Evolutionary conservation across 805 yeast genomes (phyloP).

Genomic region (Zygosaccharomyces lentus): DNA sequence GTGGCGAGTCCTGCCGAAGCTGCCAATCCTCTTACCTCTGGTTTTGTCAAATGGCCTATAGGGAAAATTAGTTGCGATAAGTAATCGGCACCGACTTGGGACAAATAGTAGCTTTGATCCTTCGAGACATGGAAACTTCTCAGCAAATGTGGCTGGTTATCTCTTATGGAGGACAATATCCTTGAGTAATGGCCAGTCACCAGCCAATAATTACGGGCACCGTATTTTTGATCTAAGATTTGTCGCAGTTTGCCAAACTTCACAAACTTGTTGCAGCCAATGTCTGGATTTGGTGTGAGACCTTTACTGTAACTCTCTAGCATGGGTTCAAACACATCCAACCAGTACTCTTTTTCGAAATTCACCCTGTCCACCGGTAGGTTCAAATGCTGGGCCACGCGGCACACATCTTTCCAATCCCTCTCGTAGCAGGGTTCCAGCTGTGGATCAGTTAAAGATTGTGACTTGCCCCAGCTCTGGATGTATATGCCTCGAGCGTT

Average conservation of each 20-base stretch:
- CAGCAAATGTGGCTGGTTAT: constrained; percentile 44
- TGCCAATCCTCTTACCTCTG: constrained; percentile 70
- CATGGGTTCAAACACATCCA: constrained; percentile 90
- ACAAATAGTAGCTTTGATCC: constrained; percentile 89
- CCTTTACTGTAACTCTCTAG: constrained; percentile 65
- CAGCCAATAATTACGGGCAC: constrained; percentile 61
- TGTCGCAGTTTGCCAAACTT: constrained; percentile 79
- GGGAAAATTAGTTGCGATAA: constrained; percentile 64
- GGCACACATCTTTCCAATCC: constrained; percentile 83
- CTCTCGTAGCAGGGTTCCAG: constrained; percentile 63
- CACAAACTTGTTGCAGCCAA: constrained; percentile 76
- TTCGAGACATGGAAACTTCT: constrained; percentile 57
- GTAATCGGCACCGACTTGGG: constrained; percentile 51
- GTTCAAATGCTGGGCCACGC: constrained; percentile 53
- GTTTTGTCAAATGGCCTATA: constrained; percentile 71
- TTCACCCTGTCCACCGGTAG: constrained; percentile 74
- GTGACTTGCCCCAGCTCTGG: constrained; percentile 77
- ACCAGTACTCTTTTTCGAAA: constrained; percentile 91
- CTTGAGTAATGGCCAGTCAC: constrained; percentile 85
- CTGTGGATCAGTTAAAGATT: constrained; percentile 36
- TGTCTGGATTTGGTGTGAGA: constrained; percentile 91
- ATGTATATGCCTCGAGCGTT: constrained; percentile 81
- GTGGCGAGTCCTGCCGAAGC: constrained; percentile 47
- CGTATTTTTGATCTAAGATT: constrained; percentile 43
- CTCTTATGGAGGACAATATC: constrained; percentile 33